phyloP scores from a whole-genome alignment of 1,284 basidiomycete species.

The Anthracocystis walkeri region DNA sequence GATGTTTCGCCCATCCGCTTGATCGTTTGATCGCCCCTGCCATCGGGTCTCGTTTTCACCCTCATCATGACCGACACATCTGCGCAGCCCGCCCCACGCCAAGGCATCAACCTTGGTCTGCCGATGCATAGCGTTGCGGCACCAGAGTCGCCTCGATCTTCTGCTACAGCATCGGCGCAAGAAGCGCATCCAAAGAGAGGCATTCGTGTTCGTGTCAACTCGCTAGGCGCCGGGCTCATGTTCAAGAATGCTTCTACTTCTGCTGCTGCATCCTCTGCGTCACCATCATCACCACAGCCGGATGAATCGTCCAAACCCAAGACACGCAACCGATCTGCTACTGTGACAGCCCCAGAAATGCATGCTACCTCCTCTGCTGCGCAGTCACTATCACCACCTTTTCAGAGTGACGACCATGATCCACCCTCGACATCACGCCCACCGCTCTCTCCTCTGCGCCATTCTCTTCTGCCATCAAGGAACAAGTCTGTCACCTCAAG shows the following conservation, averaged over 20 bases:
- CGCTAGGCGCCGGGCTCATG: constrained; percentile 32
- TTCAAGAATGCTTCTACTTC: constrained; percentile 22
- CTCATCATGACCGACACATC: constrained; percentile 19
- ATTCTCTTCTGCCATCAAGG: neutral
- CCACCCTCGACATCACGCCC: constrained; percentile 8
- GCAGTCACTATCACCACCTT: neutral
- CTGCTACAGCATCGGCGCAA: constrained; percentile 6
- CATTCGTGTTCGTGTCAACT: constrained; percentile 38
- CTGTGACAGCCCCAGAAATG: constrained; percentile 3
- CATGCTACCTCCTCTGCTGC: neutral
- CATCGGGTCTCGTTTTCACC: constrained; percentile 9
- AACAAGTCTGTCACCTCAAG: neutral
- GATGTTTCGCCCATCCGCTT: constrained; percentile 10
- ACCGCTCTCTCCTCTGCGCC: constrained; percentile 6
- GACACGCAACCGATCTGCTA: constrained; percentile 26
- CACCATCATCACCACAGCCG: neutral
- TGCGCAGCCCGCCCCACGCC: constrained; percentile 6
- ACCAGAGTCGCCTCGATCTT: constrained; percentile 6
- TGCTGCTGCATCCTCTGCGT: constrained; percentile 7
- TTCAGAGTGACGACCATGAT: neutral
- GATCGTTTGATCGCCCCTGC: constrained; percentile 10
- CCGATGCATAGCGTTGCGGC: constrained; percentile 16
- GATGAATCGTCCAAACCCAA: constrained; percentile 8
- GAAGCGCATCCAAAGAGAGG: constrained; percentile 18
- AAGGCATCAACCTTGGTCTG: constrained; percentile 7